phyloP scores from a whole-genome alignment of 441 rosid species.

The Croton laevigatus region DNA sequence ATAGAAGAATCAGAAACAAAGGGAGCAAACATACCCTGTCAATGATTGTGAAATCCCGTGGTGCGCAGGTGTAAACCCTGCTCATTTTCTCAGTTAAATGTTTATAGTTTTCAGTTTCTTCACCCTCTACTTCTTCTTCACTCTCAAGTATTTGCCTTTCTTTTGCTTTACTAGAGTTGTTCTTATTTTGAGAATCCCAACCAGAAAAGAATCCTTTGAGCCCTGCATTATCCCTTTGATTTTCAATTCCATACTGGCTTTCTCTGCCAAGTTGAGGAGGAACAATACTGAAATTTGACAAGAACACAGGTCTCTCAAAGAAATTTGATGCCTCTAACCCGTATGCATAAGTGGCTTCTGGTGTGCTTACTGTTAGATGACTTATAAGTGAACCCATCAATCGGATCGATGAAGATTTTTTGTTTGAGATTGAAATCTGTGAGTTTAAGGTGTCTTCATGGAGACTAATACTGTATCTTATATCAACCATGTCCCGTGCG shows the following conservation, averaged over 20 bases:
- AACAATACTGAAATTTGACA: conserved; percentile 38
- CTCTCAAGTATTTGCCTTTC: not conserved
- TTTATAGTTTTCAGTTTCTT: conserved; percentile 68
- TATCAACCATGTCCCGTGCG: conserved; percentile 43
- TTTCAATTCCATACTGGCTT: conserved; percentile 17
- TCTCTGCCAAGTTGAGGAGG: conserved; percentile 40
- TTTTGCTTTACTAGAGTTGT: conserved; percentile 13
- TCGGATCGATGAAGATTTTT: conserved; percentile 34
- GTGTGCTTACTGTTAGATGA: conserved; percentile 83
- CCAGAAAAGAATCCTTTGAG: conserved; percentile 22
- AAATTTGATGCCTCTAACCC: conserved; percentile 73
- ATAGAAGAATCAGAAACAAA: not conserved
- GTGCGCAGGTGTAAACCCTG: conserved; percentile 74
- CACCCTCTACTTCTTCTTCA: conserved; percentile 48
- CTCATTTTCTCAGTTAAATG: conserved; percentile 66
- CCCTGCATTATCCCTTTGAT: conserved; percentile 24
- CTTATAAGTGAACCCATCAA: conserved; percentile 52
- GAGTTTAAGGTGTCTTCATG: conserved; percentile 51
- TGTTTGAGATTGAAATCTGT: conserved; percentile 52
- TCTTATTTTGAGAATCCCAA: conserved; percentile 17
- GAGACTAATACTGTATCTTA: conserved; percentile 51
- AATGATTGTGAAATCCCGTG: conserved; percentile 59
- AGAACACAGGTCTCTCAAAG: conserved; percentile 38
- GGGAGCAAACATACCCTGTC: conserved; percentile 55
- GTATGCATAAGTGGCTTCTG: conserved; percentile 70